These are phyloP conservation scores for Phalaenopsis hybrid DNA, from an alignment of 116 monocot species.

Conservation along the genomic window DNA sequence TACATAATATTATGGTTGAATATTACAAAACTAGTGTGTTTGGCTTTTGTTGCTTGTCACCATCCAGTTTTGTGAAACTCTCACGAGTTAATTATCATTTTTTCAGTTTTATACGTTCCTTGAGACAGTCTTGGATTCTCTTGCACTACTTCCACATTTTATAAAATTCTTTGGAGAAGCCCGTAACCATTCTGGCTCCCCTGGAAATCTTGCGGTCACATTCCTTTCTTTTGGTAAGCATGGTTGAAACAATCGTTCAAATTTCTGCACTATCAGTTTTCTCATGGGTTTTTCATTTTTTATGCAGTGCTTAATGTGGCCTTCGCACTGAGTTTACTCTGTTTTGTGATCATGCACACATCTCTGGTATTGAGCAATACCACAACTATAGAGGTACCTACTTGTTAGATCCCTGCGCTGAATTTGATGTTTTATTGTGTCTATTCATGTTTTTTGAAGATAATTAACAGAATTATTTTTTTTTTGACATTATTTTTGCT, in stretches of 20 bases:
- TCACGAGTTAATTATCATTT: conserved; percentile 2
- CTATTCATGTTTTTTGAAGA: no score
- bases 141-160: conserved; percentile 67
- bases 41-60: neutral
- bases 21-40: neutral
- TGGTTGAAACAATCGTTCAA: neutral
- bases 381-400: conserved; percentile 76
- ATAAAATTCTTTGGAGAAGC: conserved; percentile 69
- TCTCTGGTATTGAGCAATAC: conserved; percentile 79
- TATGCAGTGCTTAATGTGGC: conserved; percentile 71
- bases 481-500: neutral
- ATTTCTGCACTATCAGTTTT: neutral
- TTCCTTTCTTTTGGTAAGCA: conserved; percentile 76
- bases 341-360: conserved; percentile 66
- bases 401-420: no score
- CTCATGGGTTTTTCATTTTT: conserved; percentile 6
- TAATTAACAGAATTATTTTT: no score
- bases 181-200: conserved; percentile 43
- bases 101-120: conserved; percentile 78
- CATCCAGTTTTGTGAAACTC: neutral
- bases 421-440: no score
- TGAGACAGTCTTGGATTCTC: conserved; percentile 55
- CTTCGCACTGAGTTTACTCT: conserved; percentile 79
- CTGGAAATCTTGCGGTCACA: conserved; percentile 55
- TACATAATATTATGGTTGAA: neutral